Base-by-base conservation (phyloP, 2,329 filamentous ascomycete genomes). In the Talaromyces sp. region DNA sequence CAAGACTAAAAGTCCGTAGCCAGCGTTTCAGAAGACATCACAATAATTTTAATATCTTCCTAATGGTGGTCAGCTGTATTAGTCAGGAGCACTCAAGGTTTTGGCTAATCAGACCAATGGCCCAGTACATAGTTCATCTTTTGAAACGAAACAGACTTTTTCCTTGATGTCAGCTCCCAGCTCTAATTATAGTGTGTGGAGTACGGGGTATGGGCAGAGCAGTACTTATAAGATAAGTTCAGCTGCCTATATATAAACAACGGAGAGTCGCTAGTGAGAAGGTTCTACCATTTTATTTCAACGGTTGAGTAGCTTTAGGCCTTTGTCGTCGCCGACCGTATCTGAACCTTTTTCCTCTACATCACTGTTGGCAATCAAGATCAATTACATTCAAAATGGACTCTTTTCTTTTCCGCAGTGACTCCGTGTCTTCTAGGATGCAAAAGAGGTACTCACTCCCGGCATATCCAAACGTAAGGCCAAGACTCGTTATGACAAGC, bases 381-480 rank as follows among this genome's bases (percentile, higher is more conserved):
- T 14, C 4, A 4, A 3, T 31, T 2, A 2, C 19, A 56, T 56
- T 50, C 33, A 19, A 8, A 27, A 61, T 61, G 59, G 59, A 52
- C 47, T 61, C 59, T 31, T 50, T 35, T 11, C 31, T 52, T 11
- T 22, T 37, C 3, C 27, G 59, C 14, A 61, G n/a, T 50, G 59
- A 61, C n/a, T 61, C 59, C 14, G 31, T 50, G 33, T 39, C 59
- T n/a, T 61, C 59, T 13, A 61, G 22, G 22, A 50, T 61, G 59
- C 59, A 45, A 39, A 61, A 50, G 19, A 50, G 59, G 19, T 31
- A 52, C 16, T 61, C 59, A n/a, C 59, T 61, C 1, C 59, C 59
- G 2, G 27, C 47, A 39, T 61, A 61, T 61, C 19, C 59, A 50
- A 61, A 52, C 31, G 59, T 61, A 61, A 39, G 33, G 6, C 33